phyloP scores from a whole-genome alignment of 768 basidiomycete species.

The Serendipita sp. region DNA sequence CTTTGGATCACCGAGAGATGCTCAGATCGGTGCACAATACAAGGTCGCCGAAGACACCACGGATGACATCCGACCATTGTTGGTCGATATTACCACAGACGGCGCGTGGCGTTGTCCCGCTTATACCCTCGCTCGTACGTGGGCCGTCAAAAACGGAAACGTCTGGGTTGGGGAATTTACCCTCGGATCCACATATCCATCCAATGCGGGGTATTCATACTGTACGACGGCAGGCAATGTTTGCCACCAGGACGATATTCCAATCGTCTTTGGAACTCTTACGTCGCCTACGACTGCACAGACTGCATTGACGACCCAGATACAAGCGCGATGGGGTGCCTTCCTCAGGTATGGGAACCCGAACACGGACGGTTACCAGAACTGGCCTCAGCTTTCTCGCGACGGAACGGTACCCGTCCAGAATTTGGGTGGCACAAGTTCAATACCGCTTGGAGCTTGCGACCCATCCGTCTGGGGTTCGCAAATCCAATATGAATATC shows the following conservation, averaged over 20 bases:
- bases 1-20: constrained; percentile 33
- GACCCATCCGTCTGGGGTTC: constrained; percentile 52
- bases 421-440: constrained; percentile 42
- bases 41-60: constrained; percentile 10
- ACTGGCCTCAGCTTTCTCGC: constrained; percentile 40
- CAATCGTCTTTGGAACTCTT: constrained; percentile 34
- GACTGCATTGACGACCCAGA: constrained; percentile 41
- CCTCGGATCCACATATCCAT: constrained; percentile 56
- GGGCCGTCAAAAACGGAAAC: constrained; percentile 45
- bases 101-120: constrained; percentile 52
- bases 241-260: constrained; percentile 48
- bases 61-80: constrained; percentile 37
- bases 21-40: constrained; percentile 26
- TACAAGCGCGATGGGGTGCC: constrained; percentile 50
- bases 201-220: constrained; percentile 38
- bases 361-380: constrained; percentile 28
- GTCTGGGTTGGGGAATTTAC: constrained; percentile 53
- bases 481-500: constrained; percentile 53
- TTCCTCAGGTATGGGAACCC: constrained; percentile 51
- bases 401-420: constrained; percentile 36
- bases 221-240: constrained; percentile 43
- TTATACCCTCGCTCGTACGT: constrained; percentile 55
- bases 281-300: constrained; percentile 40
- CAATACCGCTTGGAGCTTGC: constrained; percentile 41
- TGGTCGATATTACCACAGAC: constrained; percentile 50